A percentile compares a stretch with the other conserved stretches of the same genome.
phyloP scores from a whole-genome alignment of 1,139 yeast genomes.

The Yarrowia galli region DNA sequence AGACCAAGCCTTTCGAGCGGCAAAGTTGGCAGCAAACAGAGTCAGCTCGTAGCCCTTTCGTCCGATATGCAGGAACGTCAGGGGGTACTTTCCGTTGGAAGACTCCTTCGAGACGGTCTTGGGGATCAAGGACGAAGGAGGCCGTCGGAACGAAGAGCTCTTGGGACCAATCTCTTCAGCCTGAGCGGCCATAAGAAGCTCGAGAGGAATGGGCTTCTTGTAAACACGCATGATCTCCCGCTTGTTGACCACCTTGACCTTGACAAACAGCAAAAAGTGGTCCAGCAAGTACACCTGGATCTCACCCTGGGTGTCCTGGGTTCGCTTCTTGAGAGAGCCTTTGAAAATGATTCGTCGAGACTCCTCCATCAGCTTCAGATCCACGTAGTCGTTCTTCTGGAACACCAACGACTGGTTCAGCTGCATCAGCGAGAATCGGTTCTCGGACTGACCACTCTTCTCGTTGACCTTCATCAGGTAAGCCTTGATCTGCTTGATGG shows the following conservation, averaged over 20 bases:
- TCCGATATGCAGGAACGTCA: constrained; percentile 63
- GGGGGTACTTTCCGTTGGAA: constrained; percentile 55
- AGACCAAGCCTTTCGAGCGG: constrained; percentile 79
- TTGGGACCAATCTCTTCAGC: constrained; percentile 79
- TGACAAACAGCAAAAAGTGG: constrained; percentile 83
- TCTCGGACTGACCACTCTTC: constrained; percentile 94
- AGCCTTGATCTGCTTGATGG: constrained; percentile 76
- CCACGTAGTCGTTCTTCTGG: constrained; percentile 86
- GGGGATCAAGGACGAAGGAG: constrained; percentile 43
- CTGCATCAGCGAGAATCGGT: constrained; percentile 86
- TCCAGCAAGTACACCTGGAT: constrained; percentile 83
- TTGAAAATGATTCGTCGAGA: constrained; percentile 80
- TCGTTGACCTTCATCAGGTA: constrained; percentile 81
- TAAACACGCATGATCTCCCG: constrained; percentile 91
- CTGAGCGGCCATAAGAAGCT: constrained; percentile 75
- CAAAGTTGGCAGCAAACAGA: constrained; percentile 66
- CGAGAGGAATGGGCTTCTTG: constrained; percentile 91
- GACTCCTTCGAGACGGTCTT: constrained; percentile 45
- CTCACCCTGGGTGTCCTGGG: constrained; percentile 75
- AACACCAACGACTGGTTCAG: constrained; percentile 77
- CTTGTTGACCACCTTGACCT: constrained; percentile 85
- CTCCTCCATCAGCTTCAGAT: constrained; percentile 82
- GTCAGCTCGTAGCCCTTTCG: constrained; percentile 73
- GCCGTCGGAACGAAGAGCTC: constrained; percentile 53
- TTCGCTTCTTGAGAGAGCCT: constrained; percentile 75